A percentile compares a stretch with the other conserved stretches of the same genome.
These are phyloP conservation scores for Didymosphaeria variabile DNA, from an alignment of 2,329 filamentous ascomycete genomes.

Conservation along the genomic window DNA sequence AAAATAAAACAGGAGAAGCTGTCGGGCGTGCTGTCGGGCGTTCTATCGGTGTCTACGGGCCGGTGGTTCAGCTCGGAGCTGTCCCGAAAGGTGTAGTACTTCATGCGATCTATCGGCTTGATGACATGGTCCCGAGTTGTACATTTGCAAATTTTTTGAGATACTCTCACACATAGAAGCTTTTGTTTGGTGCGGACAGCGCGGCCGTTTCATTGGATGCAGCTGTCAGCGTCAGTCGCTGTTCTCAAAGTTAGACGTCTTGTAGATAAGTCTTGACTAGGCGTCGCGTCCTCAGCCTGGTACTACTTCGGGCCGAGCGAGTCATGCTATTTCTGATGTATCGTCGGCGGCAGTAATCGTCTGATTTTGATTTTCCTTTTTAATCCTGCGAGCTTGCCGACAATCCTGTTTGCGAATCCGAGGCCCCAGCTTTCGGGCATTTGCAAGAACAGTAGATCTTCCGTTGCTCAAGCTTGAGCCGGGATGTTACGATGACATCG, in stretches of 20 bases:
- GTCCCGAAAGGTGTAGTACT: neutral
- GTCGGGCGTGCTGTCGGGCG: neutral
- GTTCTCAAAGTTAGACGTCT: too few relatives aligned
- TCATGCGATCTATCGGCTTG: neutral
- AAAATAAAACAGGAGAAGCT: neutral
- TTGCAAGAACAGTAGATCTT: neutral
- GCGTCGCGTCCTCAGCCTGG: too few relatives aligned
- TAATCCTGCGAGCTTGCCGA: neutral
- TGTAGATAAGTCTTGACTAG: too few relatives aligned
- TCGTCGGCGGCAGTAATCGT: neutral
- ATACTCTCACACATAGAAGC: neutral
- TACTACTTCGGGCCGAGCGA: neutral
- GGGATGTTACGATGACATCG: slow-evolving; percentile 1
- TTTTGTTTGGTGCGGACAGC: neutral
- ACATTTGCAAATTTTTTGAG: neutral
- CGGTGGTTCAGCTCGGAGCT: neutral
- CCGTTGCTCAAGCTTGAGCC: neutral
- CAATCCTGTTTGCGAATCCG: neutral
- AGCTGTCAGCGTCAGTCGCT: neutral
- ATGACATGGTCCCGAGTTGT: neutral
- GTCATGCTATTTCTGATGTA: neutral
- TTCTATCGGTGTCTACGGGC: neutral
- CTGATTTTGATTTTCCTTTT: slow-evolving; percentile 4
- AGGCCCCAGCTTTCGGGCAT: slow-evolving; percentile 1
- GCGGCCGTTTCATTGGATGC: neutral